phyloP scores from a whole-genome alignment of 805 yeast genomes.

The Wickerhamomyces sydowiorum region DNA sequence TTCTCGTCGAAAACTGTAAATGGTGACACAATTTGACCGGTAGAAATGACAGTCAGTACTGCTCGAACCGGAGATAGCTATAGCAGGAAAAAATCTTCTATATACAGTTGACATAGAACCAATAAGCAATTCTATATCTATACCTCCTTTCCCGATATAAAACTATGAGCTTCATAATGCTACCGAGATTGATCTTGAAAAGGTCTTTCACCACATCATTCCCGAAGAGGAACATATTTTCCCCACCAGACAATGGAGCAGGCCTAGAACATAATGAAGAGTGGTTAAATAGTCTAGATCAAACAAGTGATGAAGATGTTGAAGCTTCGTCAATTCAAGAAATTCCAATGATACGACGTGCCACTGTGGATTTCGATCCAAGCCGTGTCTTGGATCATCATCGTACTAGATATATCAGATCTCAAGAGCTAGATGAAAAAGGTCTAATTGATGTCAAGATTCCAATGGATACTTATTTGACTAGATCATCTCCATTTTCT shows the following conservation, averaged over 20 bases:
- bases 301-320: constrained; percentile 3
- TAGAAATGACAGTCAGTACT: too few relatives aligned
- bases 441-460: constrained; percentile 1
- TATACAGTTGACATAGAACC: too few relatives aligned
- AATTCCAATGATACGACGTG: not conserved
- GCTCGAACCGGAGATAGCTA: too few relatives aligned
- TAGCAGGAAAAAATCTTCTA: too few relatives aligned
- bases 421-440: constrained; percentile 4
- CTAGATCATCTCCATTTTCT: constrained; percentile 33
- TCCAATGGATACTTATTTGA: constrained; percentile 2
- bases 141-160: too few relatives aligned
- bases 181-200: not conserved
- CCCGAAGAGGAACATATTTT: not conserved
- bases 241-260: constrained; percentile 34
- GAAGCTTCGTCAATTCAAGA: not conserved
- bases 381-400: constrained; percentile 1
- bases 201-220: not conserved
- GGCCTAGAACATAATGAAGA: constrained; percentile 35
- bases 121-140: too few relatives aligned
- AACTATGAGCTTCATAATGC: too few relatives aligned
- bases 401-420: not conserved
- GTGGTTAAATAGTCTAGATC: constrained; percentile 28
- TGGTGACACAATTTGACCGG: too few relatives aligned
- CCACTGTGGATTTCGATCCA: constrained; percentile 1
- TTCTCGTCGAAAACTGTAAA: too few relatives aligned